Base-by-base conservation (phyloP, 2,329 filamentous ascomycete genomes). In the Dothistroma septosporum region DNA sequence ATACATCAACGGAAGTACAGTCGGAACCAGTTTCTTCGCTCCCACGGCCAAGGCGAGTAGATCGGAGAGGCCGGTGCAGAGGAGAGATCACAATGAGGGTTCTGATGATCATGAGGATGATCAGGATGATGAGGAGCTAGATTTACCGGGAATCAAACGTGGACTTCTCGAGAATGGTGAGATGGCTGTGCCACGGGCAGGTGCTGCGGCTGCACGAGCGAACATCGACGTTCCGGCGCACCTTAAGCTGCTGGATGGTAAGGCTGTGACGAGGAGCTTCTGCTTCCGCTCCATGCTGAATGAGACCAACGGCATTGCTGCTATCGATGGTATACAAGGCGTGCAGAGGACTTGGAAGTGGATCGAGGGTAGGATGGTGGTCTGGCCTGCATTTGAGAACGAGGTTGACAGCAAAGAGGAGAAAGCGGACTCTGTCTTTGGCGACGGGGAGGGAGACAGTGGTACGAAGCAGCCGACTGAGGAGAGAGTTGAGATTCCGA, bases 61-160 rank as follows among this genome's bases (percentile, higher is more conserved):
- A n/a, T 32, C 47, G 10, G 47, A 6, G 16, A 24, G 47, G 28
- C 47, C 21, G 19, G 47, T 32, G 11, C 22, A 50, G 21, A 24
- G 47, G 1, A 12, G 19, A 6, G 47, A 31, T 21, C 3, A 50
- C 16, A 16, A 50, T 8, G 47, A 50, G 35, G 24, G 22, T 31
- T 44, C 37, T 8, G 53, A 47, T 8, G 21, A 44, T 4, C 32
- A 48, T 48, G 57, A 60, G 32, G 60, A 61, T 52, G 60, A 62
- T 50, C 59, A 64, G 48, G 60, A 62, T 55, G 60, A 62, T 50
- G 62, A 64, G 33, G 62, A 64, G 50, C 53, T 35, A 8, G 46
- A 44, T 11, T 11, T 22, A 12, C 24, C 11, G 28, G n/a, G 41
- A 4, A 37, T 47, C 19, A 58, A 61, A 46, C 32, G 28, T 2